A percentile compares a stretch with the other conserved stretches of the same genome.
These are phyloP conservation scores for Thielaviopsis ethacetica DNA, from an alignment of 2,329 filamentous ascomycete genomes.

Conservation along the genomic window DNA sequence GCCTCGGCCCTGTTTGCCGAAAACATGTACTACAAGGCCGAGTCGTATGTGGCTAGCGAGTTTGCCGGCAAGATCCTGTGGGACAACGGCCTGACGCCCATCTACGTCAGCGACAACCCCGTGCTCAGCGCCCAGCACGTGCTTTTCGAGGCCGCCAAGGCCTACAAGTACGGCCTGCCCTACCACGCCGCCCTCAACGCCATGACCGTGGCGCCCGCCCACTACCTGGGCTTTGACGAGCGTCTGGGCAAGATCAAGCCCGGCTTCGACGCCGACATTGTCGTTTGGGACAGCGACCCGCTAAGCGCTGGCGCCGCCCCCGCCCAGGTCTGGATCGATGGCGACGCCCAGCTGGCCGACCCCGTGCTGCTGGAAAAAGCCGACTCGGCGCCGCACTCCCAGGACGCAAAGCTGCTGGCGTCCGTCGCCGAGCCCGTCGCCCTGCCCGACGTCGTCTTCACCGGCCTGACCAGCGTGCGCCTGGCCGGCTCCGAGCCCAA, in stretches of 20 bases:
- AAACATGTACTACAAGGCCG: conserved; percentile 57
- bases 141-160: conserved; percentile 47
- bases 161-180: conserved; percentile 41
- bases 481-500: conserved; percentile 7
- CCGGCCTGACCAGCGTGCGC: conserved; percentile 28
- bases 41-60: conserved; percentile 48
- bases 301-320: conserved; percentile 42
- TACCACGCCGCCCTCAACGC: conserved; percentile 42
- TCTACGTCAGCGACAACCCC: conserved; percentile 57
- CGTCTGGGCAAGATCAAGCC: conserved; percentile 44
- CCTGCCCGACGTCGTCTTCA: conserved; percentile 32
- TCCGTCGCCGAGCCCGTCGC: conserved; percentile 25
- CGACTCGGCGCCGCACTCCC: conserved; percentile 21
- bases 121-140: conserved; percentile 55
- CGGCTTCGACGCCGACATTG: conserved; percentile 44
- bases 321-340: conserved; percentile 48
- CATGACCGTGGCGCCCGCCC: conserved; percentile 42
- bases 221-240: conserved; percentile 38
- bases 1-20: conserved; percentile 51
- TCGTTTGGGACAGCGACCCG: conserved; percentile 47
- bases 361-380: conserved; percentile 39
- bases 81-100: conserved; percentile 45
- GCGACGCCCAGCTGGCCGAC: conserved; percentile 37
- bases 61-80: conserved; percentile 50
- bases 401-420: conserved; percentile 24